Evolutionary conservation across 495 filamentous ascomycete species (phyloP), one percentile per base, ranked within the genome.

Genomic region (Pseudevernia furfuracea): DNA sequence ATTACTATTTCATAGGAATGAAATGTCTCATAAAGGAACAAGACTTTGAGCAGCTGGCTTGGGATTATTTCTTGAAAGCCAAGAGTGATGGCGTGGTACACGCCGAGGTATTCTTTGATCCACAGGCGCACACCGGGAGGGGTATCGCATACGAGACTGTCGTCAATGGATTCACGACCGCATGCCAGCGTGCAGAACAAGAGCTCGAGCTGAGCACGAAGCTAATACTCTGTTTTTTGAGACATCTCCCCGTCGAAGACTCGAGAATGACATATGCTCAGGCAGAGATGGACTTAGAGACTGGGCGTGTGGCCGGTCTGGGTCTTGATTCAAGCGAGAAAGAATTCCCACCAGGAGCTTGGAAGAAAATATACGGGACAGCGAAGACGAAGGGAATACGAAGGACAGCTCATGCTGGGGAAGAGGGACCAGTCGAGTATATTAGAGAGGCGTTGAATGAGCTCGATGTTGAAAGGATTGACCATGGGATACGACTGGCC

Each of bases 91-190:
- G 84, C 59, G 87, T 91, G 11, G 78, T 83, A 43, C 89, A 92
- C 66, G 87, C 87, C 4, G 89, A 93, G 68, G 81, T 90, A 59
- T 91, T 90, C 75, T 91, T 91, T 75, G 89, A 91, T 71, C 88
- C 89, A 11, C 88, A 92, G 68, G 87, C 87, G 6, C 89, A 93
- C 71, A 77, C 80, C 19, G 70, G 71, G n/a, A 81, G 88, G 30
- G 84, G 84, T 19, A 72, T 93, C 12, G n/a, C 76, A 17, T 86
- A 87, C 67, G 64, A 74, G 1, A 85, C 83, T 11, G 78, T 91
- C 30, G 75, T 91, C 1, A 64, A 64, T 4, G 88, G 87, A 1
- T 84, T 89, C 67, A 72, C 71, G 17, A 75, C 76, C 11, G 89
- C 84, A 1, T 84, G 85, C 65, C 70, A 76, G 58, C 79, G 83